Base-by-base conservation (phyloP, 2,329 filamentous ascomycete species). In the Microdochium nivale region DNA sequence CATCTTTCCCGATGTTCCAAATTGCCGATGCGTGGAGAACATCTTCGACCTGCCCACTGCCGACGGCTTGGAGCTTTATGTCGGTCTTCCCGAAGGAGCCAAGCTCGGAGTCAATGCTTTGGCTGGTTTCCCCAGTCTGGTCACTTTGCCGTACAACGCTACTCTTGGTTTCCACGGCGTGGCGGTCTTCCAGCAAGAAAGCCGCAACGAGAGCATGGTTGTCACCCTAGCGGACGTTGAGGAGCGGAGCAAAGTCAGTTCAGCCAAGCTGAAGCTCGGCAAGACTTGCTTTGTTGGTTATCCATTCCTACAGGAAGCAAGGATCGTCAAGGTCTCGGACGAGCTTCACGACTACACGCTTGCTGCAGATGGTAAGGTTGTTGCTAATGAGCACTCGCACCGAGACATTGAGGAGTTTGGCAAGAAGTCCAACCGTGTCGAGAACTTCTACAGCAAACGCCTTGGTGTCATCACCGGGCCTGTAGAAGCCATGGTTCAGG, bases 141-240 rank as follows among this genome's bases (percentile, higher is more conserved):
- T 91, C 57, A 94, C 88, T 1, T 72, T 99, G 40, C 87, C 90
- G 0, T 91, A 94, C 66, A 84, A 83, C 54, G 94, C 89, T 2
- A 79, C 83, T 52, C 75, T 97, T 48, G 88, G 85, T 9, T 95
- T 90, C 67, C 88, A 95, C 58, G 90, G 90, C 2, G 88, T 99
- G 55, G 94, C 86, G 56, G 90, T 99, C 32, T 99, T 99, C 73
- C 90, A 96, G 65, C 84, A 92, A 60, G 94, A 97, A 59, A 96
- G 91, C 65, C 86, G 90, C 49, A 97, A 97, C 63, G 91, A 96
- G 68, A 99, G 92, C 68, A 91, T 97, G 83, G 82, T 97, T 24
- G 80, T 97, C 52, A 96, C 89, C 2, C 75, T 99, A 49, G 77
- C 84, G 30, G 86, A 89, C 35, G 81, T 88, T 0, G 89, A 91